Evolutionary conservation across 371 early-diverging fungal genomes (phyloP).

Genomic region (Mucor sp.): DNA sequence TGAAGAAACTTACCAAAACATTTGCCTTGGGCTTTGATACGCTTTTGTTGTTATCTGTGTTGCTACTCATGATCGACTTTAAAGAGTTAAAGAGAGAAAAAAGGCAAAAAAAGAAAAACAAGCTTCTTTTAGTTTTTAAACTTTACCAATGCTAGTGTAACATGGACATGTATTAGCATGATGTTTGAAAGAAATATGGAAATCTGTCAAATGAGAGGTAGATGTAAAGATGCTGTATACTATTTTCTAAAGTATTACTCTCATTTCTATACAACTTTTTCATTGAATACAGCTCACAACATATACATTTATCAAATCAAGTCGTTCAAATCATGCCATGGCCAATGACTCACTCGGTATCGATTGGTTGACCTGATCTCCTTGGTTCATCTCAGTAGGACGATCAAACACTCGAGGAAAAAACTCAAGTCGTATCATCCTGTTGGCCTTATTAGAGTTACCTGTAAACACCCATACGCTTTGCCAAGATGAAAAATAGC

Average conservation of each 20-base stretch:
- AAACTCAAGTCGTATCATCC: neutral
- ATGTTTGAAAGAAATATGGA: neutral
- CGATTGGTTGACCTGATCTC: neutral
- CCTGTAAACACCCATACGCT: neutral
- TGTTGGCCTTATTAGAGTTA: neutral
- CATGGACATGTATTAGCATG: neutral
- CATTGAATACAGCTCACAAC: neutral
- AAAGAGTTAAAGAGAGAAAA: neutral
- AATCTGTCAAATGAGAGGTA: neutral
- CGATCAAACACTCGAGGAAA: neutral
- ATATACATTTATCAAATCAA: neutral
- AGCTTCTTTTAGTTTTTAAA: neutral
- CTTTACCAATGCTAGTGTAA: neutral
- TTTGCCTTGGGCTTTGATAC: conserved; percentile 7
- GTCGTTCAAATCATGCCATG: neutral
- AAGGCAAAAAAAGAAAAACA: neutral
- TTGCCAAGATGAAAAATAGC: too few relatives aligned
- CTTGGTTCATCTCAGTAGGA: neutral
- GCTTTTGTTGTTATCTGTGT: neutral
- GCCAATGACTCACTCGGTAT: neutral
- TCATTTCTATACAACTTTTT: neutral
- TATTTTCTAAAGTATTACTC: neutral
- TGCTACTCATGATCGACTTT: neutral
- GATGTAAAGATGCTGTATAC: neutral
- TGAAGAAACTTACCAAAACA: conserved; percentile 3